Conservation (phyloP, 805 yeast genomes). For the Cyberlindnera americana region DNA sequence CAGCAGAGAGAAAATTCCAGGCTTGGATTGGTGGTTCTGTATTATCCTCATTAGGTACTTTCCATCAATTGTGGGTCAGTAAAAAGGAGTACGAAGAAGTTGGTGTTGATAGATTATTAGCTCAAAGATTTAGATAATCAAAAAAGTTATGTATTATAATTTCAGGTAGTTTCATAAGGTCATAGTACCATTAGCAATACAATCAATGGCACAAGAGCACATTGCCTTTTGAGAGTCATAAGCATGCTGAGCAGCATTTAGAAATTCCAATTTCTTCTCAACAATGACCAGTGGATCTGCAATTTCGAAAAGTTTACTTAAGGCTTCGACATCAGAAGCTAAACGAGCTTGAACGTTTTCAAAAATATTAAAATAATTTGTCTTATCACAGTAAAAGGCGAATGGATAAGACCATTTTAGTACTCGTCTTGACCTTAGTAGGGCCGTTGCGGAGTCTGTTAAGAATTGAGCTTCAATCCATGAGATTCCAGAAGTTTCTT, state of each 20-base stretch:
- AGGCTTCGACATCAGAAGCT: slow-evolving; percentile 62
- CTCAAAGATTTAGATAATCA: slow-evolving; percentile 82
- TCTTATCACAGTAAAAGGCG: slow-evolving; percentile 58
- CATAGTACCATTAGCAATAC: slow-evolving; percentile 9
- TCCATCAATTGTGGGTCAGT: slow-evolving; percentile 94
- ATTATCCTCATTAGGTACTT: slow-evolving; percentile 82
- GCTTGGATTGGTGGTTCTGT: slow-evolving; percentile 94
- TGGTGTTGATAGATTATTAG: slow-evolving; percentile 76
- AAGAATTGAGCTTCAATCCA: slow-evolving; percentile 90
- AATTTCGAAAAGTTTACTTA: slow-evolving; percentile 54
- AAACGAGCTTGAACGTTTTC: slow-evolving; percentile 68
- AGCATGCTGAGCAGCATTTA: slow-evolving; percentile 34
- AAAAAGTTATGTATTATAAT: no score
- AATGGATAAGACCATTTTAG: slow-evolving; percentile 91
- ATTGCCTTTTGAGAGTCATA: slow-evolving; percentile 35
- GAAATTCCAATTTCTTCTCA: slow-evolving; percentile 34
- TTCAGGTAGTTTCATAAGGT: not conserved
- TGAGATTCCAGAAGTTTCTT: slow-evolving; percentile 59
- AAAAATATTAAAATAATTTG: slow-evolving; percentile 56
- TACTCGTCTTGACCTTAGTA: slow-evolving; percentile 67
- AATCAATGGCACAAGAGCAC: slow-evolving; percentile 24
- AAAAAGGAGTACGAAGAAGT: slow-evolving; percentile 83
- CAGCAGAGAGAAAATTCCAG: slow-evolving; percentile 72
- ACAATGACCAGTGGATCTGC: slow-evolving; percentile 35
- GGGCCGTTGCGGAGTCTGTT: slow-evolving; percentile 61